A percentile compares a stretch with the other conserved stretches of the same genome.
Evolutionary conservation across 139 green algal species (phyloP).

Genomic region (Tetraselmis striata): DNA sequence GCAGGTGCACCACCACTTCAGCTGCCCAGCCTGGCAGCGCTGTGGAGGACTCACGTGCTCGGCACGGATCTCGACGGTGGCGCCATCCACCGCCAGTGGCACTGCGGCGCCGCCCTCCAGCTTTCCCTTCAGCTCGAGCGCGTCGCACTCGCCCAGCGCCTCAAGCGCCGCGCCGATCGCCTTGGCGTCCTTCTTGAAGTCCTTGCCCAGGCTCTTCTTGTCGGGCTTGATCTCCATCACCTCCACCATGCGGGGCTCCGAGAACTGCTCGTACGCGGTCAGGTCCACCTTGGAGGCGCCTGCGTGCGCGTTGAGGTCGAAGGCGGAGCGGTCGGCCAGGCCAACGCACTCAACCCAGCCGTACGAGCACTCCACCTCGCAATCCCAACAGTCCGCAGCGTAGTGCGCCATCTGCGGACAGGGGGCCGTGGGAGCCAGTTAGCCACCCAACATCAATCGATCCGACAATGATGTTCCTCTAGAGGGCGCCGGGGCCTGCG

Average conservation of each 20-base stretch:
- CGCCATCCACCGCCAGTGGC: constrained; percentile 17
- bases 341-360: constrained; percentile 98
- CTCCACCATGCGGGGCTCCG: constrained; percentile 68
- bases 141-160: constrained; percentile 36
- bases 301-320: constrained; percentile 79
- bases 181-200: constrained; percentile 84
- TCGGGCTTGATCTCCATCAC: constrained; percentile 70
- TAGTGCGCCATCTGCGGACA: constrained; percentile 83
- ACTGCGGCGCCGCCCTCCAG: constrained; percentile 36
- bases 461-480: too few relatives aligned
- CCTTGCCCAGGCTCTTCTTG: constrained; percentile 82
- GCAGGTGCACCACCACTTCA: too few relatives aligned
- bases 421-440: too few relatives aligned
- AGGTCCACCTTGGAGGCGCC: constrained; percentile 72
- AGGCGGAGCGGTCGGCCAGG: constrained; percentile 91
- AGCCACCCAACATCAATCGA: too few relatives aligned
- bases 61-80: constrained; percentile 32
- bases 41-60: too few relatives aligned
- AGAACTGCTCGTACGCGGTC: constrained; percentile 75
- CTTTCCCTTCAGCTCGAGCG: constrained; percentile 38
- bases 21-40: too few relatives aligned
- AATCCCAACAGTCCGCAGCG: constrained; percentile 94
- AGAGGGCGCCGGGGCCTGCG: too few relatives aligned
- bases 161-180: constrained; percentile 58
- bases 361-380: constrained; percentile 92